Evolutionary conservation across 2,329 filamentous ascomycete species (phyloP).

Genomic region (Neurospora crassa): DNA sequence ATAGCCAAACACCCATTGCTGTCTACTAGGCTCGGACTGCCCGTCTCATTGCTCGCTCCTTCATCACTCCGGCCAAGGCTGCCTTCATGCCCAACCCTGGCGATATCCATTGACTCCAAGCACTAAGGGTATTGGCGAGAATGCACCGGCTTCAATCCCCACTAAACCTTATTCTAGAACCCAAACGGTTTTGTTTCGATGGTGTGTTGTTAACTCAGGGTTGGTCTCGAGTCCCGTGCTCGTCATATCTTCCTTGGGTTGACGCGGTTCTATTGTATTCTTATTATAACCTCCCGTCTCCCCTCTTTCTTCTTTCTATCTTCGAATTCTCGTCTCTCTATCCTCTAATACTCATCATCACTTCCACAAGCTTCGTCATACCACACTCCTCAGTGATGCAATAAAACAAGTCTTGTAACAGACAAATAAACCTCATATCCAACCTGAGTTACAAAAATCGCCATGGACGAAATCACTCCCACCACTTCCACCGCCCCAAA

Average conservation of each 20-base stretch:
- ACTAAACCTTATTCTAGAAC: neutral
- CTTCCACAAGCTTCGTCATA: neutral
- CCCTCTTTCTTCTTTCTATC: neutral
- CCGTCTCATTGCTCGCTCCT: neutral
- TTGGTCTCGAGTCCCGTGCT: neutral
- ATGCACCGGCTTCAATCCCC: neutral
- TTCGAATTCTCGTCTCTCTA: neutral
- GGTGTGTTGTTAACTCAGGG: neutral
- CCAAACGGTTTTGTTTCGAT: neutral
- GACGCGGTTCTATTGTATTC: neutral
- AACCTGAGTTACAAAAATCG: neutral
- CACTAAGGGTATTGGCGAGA: neutral
- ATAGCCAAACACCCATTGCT: neutral
- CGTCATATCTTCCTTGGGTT: neutral
- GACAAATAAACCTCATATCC: neutral
- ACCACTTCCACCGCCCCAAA: slow-evolving; percentile 6
- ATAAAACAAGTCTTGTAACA: neutral
- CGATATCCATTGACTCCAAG: neutral
- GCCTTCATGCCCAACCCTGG: neutral
- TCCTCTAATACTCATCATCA: neutral
- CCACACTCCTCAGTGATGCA: neutral
- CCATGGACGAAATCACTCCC: neutral
- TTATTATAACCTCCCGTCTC: neutral
- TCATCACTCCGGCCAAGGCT: neutral
- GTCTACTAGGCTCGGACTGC: neutral